Base-by-base conservation (phyloP, 1,139 yeast species). In the Yamadazyma triangularis region DNA sequence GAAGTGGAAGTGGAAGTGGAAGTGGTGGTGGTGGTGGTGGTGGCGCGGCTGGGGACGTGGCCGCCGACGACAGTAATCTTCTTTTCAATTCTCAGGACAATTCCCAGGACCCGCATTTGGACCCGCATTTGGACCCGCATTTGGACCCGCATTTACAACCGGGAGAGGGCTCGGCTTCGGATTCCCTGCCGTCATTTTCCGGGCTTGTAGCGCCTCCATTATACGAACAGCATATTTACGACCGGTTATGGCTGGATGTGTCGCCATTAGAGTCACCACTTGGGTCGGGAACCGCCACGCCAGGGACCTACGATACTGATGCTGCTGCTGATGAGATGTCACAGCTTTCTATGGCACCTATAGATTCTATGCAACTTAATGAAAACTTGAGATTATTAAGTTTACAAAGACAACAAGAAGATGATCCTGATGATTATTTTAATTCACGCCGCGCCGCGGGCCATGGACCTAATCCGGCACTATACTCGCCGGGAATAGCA, bases 151-250 rank as follows among this genome's bases (percentile, higher is more conserved):
- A 58, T 29, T 45, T 35, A 52, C 45, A 30, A 44, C 44, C 50
- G 8, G n/a, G n/a, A n/a, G 8, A 26, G 38, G 35, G 45, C 16
- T 57, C 66, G 7, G 56, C 53, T 34, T 46, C 47, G 11, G 52
- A 51, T 18, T 62, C 69, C 0, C 50, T 40, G 25, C 50, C 65
- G 2, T 59, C 68, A 8, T 58, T 65, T 38, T 61, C 64, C 8
- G 74, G 73, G 0, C 57, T 76, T 25, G 68, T 79, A 56, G 95
- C 96, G 0, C 97, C 97, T 3, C 98, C 98, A 18, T 71, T 83
- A 39, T 91, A 91, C 51, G 88, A 80, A 40, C 78, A 72, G 39
- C 95, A 87, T 52, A 76, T 88, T 23, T 88, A 85, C 55, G 98
- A 91, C 56, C 63, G 88, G 34, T 60, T 91, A 24, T 89, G 89